These are phyloP conservation scores for Pichia ethanolica DNA, from an alignment of 805 yeast species.

Conservation along the genomic window DNA sequence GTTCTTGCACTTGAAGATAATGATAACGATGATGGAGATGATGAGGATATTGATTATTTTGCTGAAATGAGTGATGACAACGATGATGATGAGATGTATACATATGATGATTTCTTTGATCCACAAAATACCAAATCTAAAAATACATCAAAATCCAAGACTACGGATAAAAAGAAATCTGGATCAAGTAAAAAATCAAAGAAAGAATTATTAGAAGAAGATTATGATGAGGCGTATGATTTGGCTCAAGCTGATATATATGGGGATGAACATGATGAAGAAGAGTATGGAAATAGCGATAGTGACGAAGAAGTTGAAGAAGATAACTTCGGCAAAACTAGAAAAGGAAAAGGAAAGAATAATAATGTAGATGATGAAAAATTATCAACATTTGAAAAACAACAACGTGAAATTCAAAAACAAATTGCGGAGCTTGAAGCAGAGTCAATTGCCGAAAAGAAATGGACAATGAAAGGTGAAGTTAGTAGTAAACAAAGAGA, in stretches of 20 bases:
- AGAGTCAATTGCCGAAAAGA: slow-evolving; percentile 83
- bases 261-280: slow-evolving; percentile 35
- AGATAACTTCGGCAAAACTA: slow-evolving; percentile 12
- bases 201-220: slow-evolving; percentile 50
- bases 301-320: background rate
- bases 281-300: slow-evolving; percentile 26
- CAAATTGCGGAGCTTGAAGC: slow-evolving; percentile 77
- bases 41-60: slow-evolving; percentile 46
- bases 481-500: slow-evolving; percentile 77
- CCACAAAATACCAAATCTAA: slow-evolving; percentile 11
- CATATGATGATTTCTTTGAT: slow-evolving; percentile 64
- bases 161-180: slow-evolving; percentile 4
- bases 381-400: slow-evolving; percentile 74
- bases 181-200: slow-evolving; percentile 12
- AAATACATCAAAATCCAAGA: slow-evolving; percentile 9
- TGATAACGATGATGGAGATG: slow-evolving; percentile 38
- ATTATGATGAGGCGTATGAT: slow-evolving; percentile 52
- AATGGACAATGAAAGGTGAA: slow-evolving; percentile 95
- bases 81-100: slow-evolving; percentile 37
- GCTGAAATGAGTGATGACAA: slow-evolving; percentile 48
- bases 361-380: slow-evolving; percentile 24
- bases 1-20: slow-evolving; percentile 24
- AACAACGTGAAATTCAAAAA: slow-evolving; percentile 64
- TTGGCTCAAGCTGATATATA: slow-evolving; percentile 58
- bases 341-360: slow-evolving; percentile 23